Percentiles rank a stretch among this genome's conserved stretches.
Evolutionary conservation across 2,329 filamentous ascomycete genomes (phyloP).

Genomic region (Trichoderma pleuroti): DNA sequence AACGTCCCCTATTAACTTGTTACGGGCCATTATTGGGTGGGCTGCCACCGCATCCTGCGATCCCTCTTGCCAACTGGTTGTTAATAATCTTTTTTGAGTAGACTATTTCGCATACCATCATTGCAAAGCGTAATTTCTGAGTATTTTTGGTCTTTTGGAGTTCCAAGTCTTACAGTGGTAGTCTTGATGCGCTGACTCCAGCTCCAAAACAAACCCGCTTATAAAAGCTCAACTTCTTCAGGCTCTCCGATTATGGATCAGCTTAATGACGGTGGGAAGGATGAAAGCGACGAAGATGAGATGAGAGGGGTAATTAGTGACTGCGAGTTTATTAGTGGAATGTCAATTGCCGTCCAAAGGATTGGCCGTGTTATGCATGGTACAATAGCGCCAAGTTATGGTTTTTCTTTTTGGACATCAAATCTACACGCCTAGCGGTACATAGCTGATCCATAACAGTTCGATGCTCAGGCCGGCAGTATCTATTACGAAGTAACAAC

Average conservation of each 20-base stretch:
- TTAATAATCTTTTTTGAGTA: background rate
- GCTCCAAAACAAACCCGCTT: too few species aligned
- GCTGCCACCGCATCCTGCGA: background rate
- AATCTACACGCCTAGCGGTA: background rate
- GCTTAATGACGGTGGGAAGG: background rate
- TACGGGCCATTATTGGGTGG: background rate
- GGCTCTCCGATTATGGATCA: background rate
- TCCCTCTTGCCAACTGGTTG: background rate
- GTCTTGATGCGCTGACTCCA: background rate
- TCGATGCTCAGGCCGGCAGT: background rate
- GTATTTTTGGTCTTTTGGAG: background rate
- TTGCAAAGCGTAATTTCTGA: background rate
- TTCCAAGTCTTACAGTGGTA: background rate
- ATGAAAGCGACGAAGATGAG: background rate
- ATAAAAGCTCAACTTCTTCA: too few species aligned
- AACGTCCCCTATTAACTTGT: too few species aligned
- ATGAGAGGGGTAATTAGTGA: background rate
- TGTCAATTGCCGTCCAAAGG: background rate
- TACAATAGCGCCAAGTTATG: background rate
- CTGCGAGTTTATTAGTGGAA: background rate
- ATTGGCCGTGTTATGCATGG: background rate
- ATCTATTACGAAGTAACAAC: background rate
- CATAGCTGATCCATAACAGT: background rate
- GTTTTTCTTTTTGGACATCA: background rate
- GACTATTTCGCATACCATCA: background rate